These are phyloP conservation scores for Aphanomyces cochlioides DNA, from an alignment of 352 stramenopile species.

Conservation along the genomic window DNA sequence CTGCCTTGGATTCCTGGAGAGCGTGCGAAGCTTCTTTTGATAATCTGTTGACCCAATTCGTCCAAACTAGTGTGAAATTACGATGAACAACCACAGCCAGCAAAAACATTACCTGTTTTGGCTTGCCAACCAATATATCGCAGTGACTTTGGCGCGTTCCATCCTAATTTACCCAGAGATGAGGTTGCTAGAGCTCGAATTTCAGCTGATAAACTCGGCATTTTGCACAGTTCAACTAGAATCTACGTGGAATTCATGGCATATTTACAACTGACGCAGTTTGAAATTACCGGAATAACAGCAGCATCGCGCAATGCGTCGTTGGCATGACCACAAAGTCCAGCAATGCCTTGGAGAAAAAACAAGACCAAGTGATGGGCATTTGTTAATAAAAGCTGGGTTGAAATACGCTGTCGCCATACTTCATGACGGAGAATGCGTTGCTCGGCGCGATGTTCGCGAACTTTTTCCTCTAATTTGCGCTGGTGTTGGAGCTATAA, in stretches of 20 bases:
- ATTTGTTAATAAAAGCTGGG: constrained; percentile 61
- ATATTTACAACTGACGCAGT: not conserved
- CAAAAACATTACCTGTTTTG: constrained; percentile 39
- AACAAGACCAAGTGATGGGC: constrained; percentile 63
- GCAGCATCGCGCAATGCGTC: constrained; percentile 51
- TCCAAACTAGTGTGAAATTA: constrained; percentile 37
- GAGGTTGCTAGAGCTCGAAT: constrained; percentile 49
- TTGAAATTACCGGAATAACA: constrained; percentile 40
- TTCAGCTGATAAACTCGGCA: constrained; percentile 38
- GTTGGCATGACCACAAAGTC: constrained; percentile 55
- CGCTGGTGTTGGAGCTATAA: constrained; percentile 55
- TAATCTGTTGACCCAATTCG: constrained; percentile 45
- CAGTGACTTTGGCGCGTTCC: constrained; percentile 61
- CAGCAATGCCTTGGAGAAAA: constrained; percentile 56
- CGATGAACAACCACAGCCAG: not conserved
- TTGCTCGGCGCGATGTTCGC: constrained; percentile 34
- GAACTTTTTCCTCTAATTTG: constrained; percentile 22
- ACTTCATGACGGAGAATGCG: constrained; percentile 55
- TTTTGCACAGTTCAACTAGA: constrained; percentile 41
- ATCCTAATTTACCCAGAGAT: constrained; percentile 55
- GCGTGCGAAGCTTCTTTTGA: constrained; percentile 39
- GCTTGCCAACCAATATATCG: constrained; percentile 60
- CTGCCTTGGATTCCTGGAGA: constrained; percentile 33
- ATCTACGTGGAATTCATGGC: constrained; percentile 35
- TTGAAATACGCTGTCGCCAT: constrained; percentile 65